phyloP scores from a whole-genome alignment of 306 rosid genomes.

The Parietaria judaica region DNA sequence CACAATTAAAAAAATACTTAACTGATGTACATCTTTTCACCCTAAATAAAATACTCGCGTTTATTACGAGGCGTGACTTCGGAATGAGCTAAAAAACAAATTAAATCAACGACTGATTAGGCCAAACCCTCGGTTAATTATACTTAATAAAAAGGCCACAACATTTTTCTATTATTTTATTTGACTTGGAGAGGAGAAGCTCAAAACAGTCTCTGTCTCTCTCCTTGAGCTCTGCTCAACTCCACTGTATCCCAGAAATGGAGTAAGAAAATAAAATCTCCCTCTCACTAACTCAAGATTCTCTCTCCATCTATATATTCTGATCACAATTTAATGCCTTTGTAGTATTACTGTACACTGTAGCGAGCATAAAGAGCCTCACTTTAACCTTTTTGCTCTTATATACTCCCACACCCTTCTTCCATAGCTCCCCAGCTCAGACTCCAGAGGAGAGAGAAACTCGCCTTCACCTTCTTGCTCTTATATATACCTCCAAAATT shows the following conservation, averaged over 20 bases:
- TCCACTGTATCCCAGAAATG: slow-evolving; percentile 12
- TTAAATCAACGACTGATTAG: too few species aligned
- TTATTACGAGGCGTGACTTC: too few species aligned
- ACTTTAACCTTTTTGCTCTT: slow-evolving; percentile 17
- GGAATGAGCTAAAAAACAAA: too few species aligned
- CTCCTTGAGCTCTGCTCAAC: slow-evolving; percentile 3
- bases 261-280: slow-evolving; percentile 8
- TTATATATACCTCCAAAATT: not conserved
- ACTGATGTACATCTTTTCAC: too few species aligned
- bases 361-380: not conserved
- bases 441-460: not conserved
- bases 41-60: too few species aligned
- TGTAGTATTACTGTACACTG: slow-evolving; percentile 9
- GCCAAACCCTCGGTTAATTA: too few species aligned
- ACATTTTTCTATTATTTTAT: too few species aligned
- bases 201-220: slow-evolving; percentile 12
- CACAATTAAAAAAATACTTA: too few species aligned
- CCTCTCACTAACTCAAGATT: slow-evolving; percentile 11
- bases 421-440: too few species aligned
- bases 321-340: slow-evolving; percentile 26
- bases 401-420: not conserved
- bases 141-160: too few species aligned
- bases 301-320: slow-evolving; percentile 21
- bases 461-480: slow-evolving; percentile 8
- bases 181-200: not conserved